Percentiles rank a stretch among this genome's conserved stretches.
Conservation (phyloP, 352 stramenopile species). For the Peronosclerospora sorghi region DNA sequence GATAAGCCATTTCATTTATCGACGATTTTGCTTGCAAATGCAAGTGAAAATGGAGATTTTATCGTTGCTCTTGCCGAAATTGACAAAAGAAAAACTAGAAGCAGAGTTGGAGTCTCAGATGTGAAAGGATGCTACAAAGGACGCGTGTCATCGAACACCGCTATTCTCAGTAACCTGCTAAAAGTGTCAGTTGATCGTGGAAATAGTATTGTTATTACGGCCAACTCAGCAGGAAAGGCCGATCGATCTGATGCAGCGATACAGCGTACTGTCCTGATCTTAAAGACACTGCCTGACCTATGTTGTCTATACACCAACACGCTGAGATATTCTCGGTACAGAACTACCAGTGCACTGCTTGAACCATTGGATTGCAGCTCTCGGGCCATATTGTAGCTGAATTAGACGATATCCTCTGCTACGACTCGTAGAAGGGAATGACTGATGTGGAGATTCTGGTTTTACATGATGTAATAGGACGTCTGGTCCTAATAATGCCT, state of each 20-base stretch:
- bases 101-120: constrained; percentile 51
- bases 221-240: constrained; percentile 50
- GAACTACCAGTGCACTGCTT: too few relatives aligned
- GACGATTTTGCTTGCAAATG: constrained; percentile 83
- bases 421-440: constrained; percentile 57
- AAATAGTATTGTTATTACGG: constrained; percentile 77
- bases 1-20: constrained; percentile 76
- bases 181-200: constrained; percentile 73
- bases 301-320: not conserved
- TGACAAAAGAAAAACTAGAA: constrained; percentile 75
- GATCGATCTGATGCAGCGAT: constrained; percentile 74
- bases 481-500: constrained; percentile 81
- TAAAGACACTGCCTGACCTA: constrained; percentile 66
- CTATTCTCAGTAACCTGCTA: constrained; percentile 63
- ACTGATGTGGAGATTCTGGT: constrained; percentile 72
- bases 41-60: constrained; percentile 70
- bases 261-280: constrained; percentile 63
- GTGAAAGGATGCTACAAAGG: constrained; percentile 35
- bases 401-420: constrained; percentile 68
- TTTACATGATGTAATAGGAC: constrained; percentile 83
- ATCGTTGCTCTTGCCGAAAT: constrained; percentile 69
- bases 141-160: constrained; percentile 75
- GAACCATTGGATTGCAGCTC: constrained; percentile 17
- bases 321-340: not conserved
- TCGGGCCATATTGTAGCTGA: constrained; percentile 79